phyloP scores from a whole-genome alignment of 306 rosid genomes.

The Malus orientalis region DNA sequence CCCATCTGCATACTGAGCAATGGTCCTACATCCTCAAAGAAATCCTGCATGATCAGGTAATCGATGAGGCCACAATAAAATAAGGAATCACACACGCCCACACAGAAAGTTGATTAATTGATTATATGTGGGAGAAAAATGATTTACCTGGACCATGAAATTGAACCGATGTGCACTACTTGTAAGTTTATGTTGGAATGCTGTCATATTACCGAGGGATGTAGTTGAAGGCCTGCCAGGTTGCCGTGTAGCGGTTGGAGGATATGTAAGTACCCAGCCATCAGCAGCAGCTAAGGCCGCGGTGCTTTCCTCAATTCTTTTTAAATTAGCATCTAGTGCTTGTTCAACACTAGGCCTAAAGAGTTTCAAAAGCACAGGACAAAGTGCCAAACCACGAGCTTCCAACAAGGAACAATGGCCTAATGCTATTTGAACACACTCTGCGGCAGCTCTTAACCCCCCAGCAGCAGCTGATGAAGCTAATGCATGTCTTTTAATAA shows the following conservation, averaged over 20 bases:
- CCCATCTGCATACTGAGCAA: slow-evolving; percentile 98
- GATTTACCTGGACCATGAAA: slow-evolving; percentile 95
- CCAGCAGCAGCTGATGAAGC: slow-evolving; percentile 99
- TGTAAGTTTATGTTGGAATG: slow-evolving; percentile 82
- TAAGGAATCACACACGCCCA: background rate
- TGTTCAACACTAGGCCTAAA: slow-evolving; percentile 98
- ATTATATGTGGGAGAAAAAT: slow-evolving; percentile 7
- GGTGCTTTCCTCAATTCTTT: slow-evolving; percentile 93
- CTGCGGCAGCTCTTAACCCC: slow-evolving; percentile 98
- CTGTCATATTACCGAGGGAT: slow-evolving; percentile 34
- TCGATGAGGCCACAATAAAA: slow-evolving; percentile 3
- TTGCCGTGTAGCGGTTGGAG: slow-evolving; percentile 58
- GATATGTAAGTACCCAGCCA: slow-evolving; percentile 77
- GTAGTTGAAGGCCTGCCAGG: slow-evolving; percentile 52
- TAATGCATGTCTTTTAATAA: slow-evolving; percentile 88
- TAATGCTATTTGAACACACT: slow-evolving; percentile 98
- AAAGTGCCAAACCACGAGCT: slow-evolving; percentile 90
- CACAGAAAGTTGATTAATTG: background rate
- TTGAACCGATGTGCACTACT: slow-evolving; percentile 97
- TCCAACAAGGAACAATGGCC: slow-evolving; percentile 97
- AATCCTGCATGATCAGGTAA: slow-evolving; percentile 54
- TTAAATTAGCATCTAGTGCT: slow-evolving; percentile 89
- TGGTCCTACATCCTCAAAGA: slow-evolving; percentile 97
- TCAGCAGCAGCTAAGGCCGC: slow-evolving; percentile 99
- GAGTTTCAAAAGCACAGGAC: slow-evolving; percentile 87